These are phyloP conservation scores for Collybiopsis luxurians DNA, from an alignment of 768 basidiomycete species.

Conservation along the genomic window DNA sequence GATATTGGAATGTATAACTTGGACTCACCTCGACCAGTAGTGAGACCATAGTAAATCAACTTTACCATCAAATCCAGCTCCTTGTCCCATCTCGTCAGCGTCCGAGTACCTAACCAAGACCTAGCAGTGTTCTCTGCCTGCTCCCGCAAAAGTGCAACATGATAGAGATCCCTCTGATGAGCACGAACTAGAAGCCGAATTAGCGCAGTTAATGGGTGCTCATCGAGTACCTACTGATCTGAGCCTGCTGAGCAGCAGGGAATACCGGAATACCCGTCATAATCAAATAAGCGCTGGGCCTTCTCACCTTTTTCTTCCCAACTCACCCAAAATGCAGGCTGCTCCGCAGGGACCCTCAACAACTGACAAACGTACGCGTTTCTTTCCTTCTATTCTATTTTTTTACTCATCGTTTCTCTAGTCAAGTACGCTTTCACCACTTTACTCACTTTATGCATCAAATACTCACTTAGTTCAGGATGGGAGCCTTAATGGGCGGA, in stretches of 20 bases:
- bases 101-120: conserved; percentile 82
- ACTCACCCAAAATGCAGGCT: conserved; percentile 14
- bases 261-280: conserved; percentile 40
- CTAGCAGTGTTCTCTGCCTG: conserved; percentile 73
- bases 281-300: too few relatives aligned
- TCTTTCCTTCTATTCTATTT: conserved; percentile 5
- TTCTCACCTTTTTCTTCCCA: conserved; percentile 20
- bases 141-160: conserved; percentile 71
- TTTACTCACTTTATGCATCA: conserved; percentile 9
- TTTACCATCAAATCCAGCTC: conserved; percentile 72
- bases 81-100: conserved; percentile 78
- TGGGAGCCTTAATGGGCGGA: conserved; percentile 91
- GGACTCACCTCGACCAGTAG: conserved; percentile 72
- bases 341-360: conserved; percentile 55
- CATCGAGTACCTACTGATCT: conserved; percentile 78
- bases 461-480: conserved; percentile 41
- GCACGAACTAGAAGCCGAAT: conserved; percentile 89
- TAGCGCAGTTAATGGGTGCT: too few relatives aligned
- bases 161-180: conserved; percentile 80
- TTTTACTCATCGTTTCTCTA: conserved; percentile 21
- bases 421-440: conserved; percentile 52
- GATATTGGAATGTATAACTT: too few relatives aligned
- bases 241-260: conserved; percentile 79
- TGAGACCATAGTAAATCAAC: conserved; percentile 70
- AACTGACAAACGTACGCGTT: conserved; percentile 69